Evolutionary conservation across 2,329 filamentous ascomycete species (phyloP), one percentile per base, ranked within the genome.

Genomic region (Boeremia lycopersici): DNA sequence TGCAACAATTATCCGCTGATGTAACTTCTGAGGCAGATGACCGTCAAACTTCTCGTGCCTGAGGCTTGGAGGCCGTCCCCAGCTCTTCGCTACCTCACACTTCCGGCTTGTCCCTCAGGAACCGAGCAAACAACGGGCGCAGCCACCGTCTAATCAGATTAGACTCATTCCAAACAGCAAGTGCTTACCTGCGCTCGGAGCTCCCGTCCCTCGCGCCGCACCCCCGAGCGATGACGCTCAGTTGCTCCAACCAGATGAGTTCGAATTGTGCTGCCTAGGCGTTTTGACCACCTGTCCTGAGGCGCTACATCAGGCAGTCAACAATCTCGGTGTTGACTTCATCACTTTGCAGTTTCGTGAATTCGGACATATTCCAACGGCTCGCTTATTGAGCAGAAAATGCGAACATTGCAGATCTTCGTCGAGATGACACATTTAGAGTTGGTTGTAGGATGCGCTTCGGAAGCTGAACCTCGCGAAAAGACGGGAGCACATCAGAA

Each of bases 181-280:
- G 52, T 54, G 57, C 54, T 62, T 46, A 56, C 52, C 45, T 57
- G 61, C 42, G 48, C 40, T 60, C 57, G 57, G 47, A 44, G 57
- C 55, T 59, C 50, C 62, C 58, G 58, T 57, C 48, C 34, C 35
- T 53, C 53, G 53, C 62, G 57, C 67, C 65, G 62, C 53, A 48
- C 48, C 43, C 53, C 60, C 42, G 52, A 47, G 44, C 47, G 58
- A 38, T 36, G 57, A 59, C 40, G 52, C 52, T 59, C 67, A 34
- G 56, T 59, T 44, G 53, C 57, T 61, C 70, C 68, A 73, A 69
- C 65, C 57, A 59, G 41, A 61, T 11, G 39, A 12, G 23, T 45
- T 57, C 52, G 42, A 73, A 73, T 68, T 56, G 49, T 64, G 65
- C 53, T 74, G 70, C 70, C 70, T 74, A 57, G 52, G 62, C 59